phyloP scores from a whole-genome alignment of 139 green algal species.

The Eudorina sp. region DNA sequence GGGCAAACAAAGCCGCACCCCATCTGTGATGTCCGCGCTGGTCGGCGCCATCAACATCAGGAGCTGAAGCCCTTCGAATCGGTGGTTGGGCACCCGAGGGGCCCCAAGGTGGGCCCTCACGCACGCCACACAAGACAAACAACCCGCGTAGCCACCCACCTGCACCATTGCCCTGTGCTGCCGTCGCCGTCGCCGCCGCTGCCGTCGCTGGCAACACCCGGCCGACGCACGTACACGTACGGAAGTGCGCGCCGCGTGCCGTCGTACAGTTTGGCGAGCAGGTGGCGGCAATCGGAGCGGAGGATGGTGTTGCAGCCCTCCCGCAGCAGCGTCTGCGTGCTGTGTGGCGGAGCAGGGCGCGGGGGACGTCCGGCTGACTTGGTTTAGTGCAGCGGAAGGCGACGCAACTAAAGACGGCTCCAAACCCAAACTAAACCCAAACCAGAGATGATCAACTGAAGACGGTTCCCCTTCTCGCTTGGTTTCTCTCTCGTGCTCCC shows the following conservation, averaged over 20 bases:
- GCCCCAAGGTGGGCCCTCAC: neutral
- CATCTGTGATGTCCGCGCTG: no score
- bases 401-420: no score
- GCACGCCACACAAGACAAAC: neutral
- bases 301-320: constrained; percentile 94
- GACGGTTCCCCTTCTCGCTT: no score
- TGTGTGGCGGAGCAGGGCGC: neutral
- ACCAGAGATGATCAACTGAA: no score
- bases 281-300: constrained; percentile 76
- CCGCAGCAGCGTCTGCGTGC: constrained; percentile 79
- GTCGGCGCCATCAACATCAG: no score
- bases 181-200: neutral
- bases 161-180: constrained; percentile 23
- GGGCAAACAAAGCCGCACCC: no score
- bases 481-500: no score
- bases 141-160: neutral
- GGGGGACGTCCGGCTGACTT: no score
- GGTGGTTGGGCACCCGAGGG: no score
- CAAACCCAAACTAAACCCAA: no score
- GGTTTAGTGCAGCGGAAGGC: no score
- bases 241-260: constrained; percentile 2
- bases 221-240: constrained; percentile 12
- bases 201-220: neutral
- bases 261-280: constrained; percentile 65
- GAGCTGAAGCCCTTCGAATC: no score